Percentiles rank a stretch among this genome's conserved stretches.
Evolutionary conservation across 768 basidiomycete genomes (phyloP).

Genomic region (Steccherinum ochraceum): DNA sequence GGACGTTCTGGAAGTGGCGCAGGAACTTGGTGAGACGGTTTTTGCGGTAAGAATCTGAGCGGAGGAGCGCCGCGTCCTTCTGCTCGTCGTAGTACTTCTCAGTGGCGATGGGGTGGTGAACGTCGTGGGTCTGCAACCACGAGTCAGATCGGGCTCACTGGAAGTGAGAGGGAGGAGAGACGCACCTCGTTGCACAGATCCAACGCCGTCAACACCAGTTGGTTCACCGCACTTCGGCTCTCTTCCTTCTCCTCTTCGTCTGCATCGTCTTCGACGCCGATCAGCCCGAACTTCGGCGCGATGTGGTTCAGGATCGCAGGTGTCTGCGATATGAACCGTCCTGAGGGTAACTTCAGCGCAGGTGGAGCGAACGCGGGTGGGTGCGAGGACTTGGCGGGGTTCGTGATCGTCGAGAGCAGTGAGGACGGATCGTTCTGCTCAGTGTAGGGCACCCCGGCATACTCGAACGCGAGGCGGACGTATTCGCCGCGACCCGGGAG

Average conservation of each 20-base stretch:
- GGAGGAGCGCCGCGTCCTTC: slow-evolving; percentile 27
- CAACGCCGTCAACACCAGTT: slow-evolving; percentile 31
- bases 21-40: slow-evolving; percentile 36
- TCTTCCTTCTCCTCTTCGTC: slow-evolving; percentile 25
- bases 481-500: slow-evolving; percentile 34
- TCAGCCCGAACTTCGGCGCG: slow-evolving; percentile 27
- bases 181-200: slow-evolving; percentile 29
- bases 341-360: slow-evolving; percentile 26
- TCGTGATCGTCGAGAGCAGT: slow-evolving; percentile 15
- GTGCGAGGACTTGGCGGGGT: slow-evolving; percentile 12
- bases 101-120: slow-evolving; percentile 31
- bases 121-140: slow-evolving; percentile 17
- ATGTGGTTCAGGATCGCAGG: slow-evolving; percentile 31
- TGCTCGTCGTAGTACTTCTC: slow-evolving; percentile 36
- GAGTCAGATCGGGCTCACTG: background rate
- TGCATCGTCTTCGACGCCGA: slow-evolving; percentile 11
- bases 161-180: background rate
- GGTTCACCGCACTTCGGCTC: slow-evolving; percentile 27
- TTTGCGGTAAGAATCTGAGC: slow-evolving; percentile 29
- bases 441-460: slow-evolving; percentile 27
- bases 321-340: slow-evolving; percentile 28
- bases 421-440: slow-evolving; percentile 17
- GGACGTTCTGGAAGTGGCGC: slow-evolving; percentile 28
- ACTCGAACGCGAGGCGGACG: slow-evolving; percentile 32
- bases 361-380: slow-evolving; percentile 37